Evolutionary conservation across 176 grass and related monocot genomes (phyloP).

Genomic region (Guadua angustifolia): DNA sequence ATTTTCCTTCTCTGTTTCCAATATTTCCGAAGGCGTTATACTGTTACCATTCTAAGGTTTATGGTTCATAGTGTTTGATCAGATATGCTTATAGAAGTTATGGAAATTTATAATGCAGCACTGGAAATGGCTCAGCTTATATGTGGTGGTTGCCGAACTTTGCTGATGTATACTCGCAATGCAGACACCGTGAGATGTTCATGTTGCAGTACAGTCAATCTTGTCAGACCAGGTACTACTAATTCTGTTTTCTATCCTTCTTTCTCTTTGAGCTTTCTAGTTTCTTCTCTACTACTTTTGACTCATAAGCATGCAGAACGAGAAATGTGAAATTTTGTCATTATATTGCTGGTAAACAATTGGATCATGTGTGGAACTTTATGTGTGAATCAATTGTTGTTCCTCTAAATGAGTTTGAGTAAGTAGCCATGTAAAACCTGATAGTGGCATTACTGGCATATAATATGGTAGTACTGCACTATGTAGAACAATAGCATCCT

Average conservation of each 20-base stretch:
- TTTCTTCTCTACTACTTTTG: not conserved
- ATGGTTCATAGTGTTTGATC: slow-evolving; percentile 3
- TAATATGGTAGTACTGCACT: not conserved
- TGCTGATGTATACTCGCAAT: slow-evolving; percentile 80
- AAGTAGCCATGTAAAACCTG: not conserved
- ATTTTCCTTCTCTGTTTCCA: not conserved
- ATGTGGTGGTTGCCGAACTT: slow-evolving; percentile 83
- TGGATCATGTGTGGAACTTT: not conserved
- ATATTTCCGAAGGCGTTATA: not conserved
- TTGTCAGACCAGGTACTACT: slow-evolving; percentile 71
- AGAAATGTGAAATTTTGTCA: not conserved
- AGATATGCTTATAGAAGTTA: slow-evolving; percentile 23
- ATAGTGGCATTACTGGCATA: slow-evolving; percentile 12
- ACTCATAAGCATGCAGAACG: not conserved
- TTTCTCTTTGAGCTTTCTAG: not conserved
- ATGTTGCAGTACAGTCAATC: slow-evolving; percentile 85
- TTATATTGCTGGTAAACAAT: not conserved
- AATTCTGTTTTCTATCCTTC: slow-evolving; percentile 1
- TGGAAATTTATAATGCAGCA: slow-evolving; percentile 50
- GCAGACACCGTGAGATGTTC: slow-evolving; percentile 85
- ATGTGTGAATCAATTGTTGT: not conserved
- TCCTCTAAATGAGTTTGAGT: not conserved
- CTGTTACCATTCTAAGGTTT: slow-evolving; percentile 1
- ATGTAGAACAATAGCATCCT: not conserved
- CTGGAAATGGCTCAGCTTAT: slow-evolving; percentile 84